Evolutionary conservation across 2,329 filamentous ascomycete genomes (phyloP).

Genomic region (Penicillium sclerotiorum): DNA sequence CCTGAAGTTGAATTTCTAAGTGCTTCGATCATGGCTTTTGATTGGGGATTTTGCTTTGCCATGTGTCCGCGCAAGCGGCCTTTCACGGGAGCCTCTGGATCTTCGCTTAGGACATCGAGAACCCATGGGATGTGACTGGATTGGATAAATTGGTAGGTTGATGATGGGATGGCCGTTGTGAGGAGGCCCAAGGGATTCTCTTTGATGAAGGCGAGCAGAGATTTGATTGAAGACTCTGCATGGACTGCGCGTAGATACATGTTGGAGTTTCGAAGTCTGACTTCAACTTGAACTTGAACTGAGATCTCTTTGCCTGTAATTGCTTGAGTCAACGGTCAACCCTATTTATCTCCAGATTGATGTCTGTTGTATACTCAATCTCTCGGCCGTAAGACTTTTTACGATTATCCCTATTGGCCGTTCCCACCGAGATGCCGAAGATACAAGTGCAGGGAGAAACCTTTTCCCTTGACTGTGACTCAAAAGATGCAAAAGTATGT

Average conservation of each 20-base stretch:
- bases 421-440: background rate
- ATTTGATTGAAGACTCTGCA: slow-evolving; percentile 17
- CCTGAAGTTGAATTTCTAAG: background rate
- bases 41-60: slow-evolving; percentile 23
- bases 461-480: too few species aligned
- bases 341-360: background rate
- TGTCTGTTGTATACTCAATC: background rate
- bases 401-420: background rate
- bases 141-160: slow-evolving; percentile 17
- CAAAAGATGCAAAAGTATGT: too few species aligned
- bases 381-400: background rate
- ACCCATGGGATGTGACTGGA: slow-evolving; percentile 26
- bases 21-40: slow-evolving; percentile 21
- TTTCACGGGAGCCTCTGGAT: background rate
- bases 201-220: slow-evolving; percentile 23
- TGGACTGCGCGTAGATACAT: slow-evolving; percentile 24
- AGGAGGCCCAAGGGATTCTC: slow-evolving; percentile 22
- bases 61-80: slow-evolving; percentile 21
- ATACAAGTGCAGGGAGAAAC: too few species aligned
- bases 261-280: slow-evolving; percentile 40
- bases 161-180: slow-evolving; percentile 20
- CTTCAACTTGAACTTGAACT: slow-evolving; percentile 63
- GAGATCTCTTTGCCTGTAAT: slow-evolving; percentile 20
- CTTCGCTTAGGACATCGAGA: slow-evolving; percentile 8
- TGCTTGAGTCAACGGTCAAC: background rate